These are phyloP conservation scores for Nigrospora sphaerica DNA, from an alignment of 2,329 filamentous ascomycete genomes.

Conservation along the genomic window DNA sequence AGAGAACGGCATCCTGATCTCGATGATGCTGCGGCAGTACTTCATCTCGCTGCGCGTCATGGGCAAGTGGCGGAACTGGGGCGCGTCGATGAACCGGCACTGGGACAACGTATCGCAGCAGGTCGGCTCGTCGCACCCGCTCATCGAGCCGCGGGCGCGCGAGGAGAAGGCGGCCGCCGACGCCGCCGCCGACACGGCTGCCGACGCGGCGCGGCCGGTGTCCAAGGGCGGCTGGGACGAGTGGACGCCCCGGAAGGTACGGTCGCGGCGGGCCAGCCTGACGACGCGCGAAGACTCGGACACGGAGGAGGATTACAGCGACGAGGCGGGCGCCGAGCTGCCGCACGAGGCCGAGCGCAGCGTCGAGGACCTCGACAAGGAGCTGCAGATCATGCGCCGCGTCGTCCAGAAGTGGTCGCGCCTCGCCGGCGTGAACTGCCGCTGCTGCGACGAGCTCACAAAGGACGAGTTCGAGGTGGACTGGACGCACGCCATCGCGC, in stretches of 20 bases:
- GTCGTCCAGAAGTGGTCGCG: slow-evolving; percentile 69
- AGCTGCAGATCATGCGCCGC: slow-evolving; percentile 59
- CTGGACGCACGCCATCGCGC: slow-evolving; percentile 78
- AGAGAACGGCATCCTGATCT: slow-evolving; percentile 82
- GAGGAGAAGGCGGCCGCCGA: slow-evolving; percentile 8
- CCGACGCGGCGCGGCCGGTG: slow-evolving; percentile 3
- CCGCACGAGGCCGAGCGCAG: slow-evolving; percentile 24
- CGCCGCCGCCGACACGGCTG: slow-evolving; percentile 8
- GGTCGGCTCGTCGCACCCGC: slow-evolving; percentile 45
- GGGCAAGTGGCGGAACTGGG: slow-evolving; percentile 71
- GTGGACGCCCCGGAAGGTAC: slow-evolving; percentile 27
- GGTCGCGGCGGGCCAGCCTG: slow-evolving; percentile 22
- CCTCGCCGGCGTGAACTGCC: slow-evolving; percentile 43
- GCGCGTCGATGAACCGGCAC: slow-evolving; percentile 52
- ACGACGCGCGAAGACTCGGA: slow-evolving; percentile 37
- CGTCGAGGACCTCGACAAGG: slow-evolving; percentile 38
- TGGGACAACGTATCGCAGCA: slow-evolving; percentile 60
- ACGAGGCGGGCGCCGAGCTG: slow-evolving; percentile 15
- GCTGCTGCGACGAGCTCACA: slow-evolving; percentile 46
- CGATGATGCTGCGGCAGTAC: slow-evolving; percentile 81
- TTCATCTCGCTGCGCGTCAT: slow-evolving; percentile 81
- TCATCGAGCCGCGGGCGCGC: slow-evolving; percentile 24
- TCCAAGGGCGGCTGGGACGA: slow-evolving; percentile 23
- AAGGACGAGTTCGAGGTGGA: slow-evolving; percentile 55
- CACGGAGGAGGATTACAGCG: slow-evolving; percentile 20